Base-by-base conservation (phyloP, 768 basidiomycete species). In the Lactifluus piperatus region DNA sequence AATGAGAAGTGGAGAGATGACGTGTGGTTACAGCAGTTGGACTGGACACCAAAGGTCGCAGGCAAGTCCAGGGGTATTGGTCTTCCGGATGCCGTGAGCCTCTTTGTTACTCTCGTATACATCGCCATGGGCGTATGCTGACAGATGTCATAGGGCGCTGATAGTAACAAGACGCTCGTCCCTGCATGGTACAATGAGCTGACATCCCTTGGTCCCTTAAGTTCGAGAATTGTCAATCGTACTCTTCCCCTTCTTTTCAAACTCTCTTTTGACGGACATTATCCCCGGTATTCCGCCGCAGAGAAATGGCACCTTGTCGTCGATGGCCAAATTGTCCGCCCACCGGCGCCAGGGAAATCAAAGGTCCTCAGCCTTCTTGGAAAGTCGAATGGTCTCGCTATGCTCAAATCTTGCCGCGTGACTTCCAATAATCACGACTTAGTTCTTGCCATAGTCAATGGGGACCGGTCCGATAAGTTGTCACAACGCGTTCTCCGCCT, bases 41-140 rank as follows among this genome's bases (percentile, higher is more conserved):
- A 99, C 69, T 98, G 97, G 97, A 85, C 90, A 1, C 91, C 91
- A 1, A 97, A 98, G 71, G 76, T 79, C 6, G 84, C 82, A 0
- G 79, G 81, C 37, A 83, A 83, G 69, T 83, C 85, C 9, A 76
- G 89, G 67, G 88, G 88, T 0, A 68, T 88, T 8, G 56, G 71
- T 11, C 65, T 72, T 16, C 59, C 68, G 2, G 71, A 72, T 46
- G 22, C 48, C 14, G 76, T 74, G 51, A n/a, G 66, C 56, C 56
- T 59, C 9, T n/a, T 49, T 45, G 51, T 14, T 10, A 24, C 8
- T 2, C 24, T 20, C 39, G 4, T n/a, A 39, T 3, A 39, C 16
- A 16, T 39, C 37, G 16, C 36, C 20, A 39, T 45, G 9, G 43
- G 14, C 11, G 30, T 20, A 9, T 34, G 37, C 37, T 57, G 44